Percentiles rank a stretch among this genome's conserved stretches.
Conservation (phyloP, 352 stramenopile species). For the Phytophthora parvispora region DNA sequence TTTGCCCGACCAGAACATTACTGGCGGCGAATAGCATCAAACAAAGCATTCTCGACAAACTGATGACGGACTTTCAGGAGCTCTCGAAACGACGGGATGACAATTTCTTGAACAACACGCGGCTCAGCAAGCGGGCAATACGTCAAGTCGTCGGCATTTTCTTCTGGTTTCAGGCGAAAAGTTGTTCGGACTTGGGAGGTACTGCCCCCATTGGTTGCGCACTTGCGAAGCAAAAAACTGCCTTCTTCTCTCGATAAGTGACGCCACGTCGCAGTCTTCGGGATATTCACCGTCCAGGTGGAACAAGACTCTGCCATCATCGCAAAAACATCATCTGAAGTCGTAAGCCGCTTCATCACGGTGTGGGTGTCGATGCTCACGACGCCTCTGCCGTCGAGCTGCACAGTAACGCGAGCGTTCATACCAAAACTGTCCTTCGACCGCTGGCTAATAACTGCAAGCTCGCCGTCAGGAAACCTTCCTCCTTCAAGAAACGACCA, state of each 20-base stretch:
- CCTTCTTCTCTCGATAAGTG: slow-evolving; percentile 12
- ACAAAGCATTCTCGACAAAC: not conserved
- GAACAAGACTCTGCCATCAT: slow-evolving; percentile 12
- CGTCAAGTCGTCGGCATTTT: not conserved
- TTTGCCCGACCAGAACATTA: not conserved
- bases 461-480: slow-evolving; percentile 10
- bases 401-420: slow-evolving; percentile 1
- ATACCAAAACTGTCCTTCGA: slow-evolving; percentile 11
- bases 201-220: not conserved
- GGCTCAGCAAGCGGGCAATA: not conserved
- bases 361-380: slow-evolving; percentile 9
- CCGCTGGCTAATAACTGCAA: not conserved
- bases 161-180: slow-evolving; percentile 1
- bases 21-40: not conserved
- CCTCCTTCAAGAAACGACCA: slow-evolving; percentile 14
- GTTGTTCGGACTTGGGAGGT: slow-evolving; percentile 1
- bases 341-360: slow-evolving; percentile 25
- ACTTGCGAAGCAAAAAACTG: slow-evolving; percentile 11
- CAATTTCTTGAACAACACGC: not conserved
- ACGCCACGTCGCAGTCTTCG: not conserved
- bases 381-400: not conserved
- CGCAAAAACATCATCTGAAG: not conserved
- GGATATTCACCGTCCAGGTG: slow-evolving; percentile 4
- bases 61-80: not conserved
- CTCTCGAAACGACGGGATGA: not conserved